phyloP scores from a whole-genome alignment of 345 rosid species.

The Ceriops decandra region DNA sequence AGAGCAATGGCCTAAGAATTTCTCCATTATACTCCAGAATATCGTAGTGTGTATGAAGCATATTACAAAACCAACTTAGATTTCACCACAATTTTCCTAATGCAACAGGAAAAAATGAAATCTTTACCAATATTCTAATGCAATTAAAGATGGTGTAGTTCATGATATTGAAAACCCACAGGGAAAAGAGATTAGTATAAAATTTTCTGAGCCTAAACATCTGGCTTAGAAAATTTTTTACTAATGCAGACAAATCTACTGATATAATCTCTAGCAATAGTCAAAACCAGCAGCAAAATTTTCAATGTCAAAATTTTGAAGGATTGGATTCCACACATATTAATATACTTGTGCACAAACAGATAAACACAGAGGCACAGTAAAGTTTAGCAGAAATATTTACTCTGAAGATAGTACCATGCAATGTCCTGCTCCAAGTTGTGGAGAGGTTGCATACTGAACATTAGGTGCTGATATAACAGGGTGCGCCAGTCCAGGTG shows the following conservation, averaged over 20 bases:
- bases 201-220: neutral
- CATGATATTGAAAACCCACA: too few species aligned
- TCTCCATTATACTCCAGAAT: neutral
- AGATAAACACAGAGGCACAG: neutral
- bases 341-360: neutral
- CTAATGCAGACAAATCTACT: too few species aligned
- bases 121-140: too few species aligned
- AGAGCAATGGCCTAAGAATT: neutral
- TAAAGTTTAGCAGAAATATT: slow-evolving; percentile 5
- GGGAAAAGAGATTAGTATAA: neutral
- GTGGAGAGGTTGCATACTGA: slow-evolving; percentile 49
- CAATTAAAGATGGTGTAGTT: too few species aligned
- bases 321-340: too few species aligned
- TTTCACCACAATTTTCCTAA: too few species aligned
- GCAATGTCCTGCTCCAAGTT: slow-evolving; percentile 47
- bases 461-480: slow-evolving; percentile 43
- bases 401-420: slow-evolving; percentile 44
- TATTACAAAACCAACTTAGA: too few species aligned
- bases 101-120: too few species aligned
- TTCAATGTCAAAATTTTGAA: too few species aligned
- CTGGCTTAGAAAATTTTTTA: neutral
- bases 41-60: too few species aligned
- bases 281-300: too few species aligned
- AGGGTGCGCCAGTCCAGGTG: slow-evolving; percentile 44
- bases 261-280: too few species aligned